Evolutionary conservation across 352 stramenopile genomes (phyloP).

Genomic region (Globisporangium spiculum): DNA sequence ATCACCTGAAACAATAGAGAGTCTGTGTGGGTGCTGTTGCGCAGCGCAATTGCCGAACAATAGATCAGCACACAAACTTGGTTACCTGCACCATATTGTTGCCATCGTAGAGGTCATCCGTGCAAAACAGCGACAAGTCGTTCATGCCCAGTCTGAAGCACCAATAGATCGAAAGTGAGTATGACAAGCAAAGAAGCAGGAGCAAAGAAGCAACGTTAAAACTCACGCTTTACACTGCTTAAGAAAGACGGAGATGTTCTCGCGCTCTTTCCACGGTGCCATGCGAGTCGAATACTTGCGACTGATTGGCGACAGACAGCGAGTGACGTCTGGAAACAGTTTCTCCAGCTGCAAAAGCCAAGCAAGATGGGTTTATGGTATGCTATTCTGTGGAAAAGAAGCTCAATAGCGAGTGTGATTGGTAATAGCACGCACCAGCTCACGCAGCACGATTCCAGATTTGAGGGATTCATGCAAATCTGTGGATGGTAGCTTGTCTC

Average conservation of each 20-base stretch:
- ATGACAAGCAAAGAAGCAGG: neutral
- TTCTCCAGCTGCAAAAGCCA: conserved; percentile 36
- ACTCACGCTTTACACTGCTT: conserved; percentile 78
- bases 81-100: conserved; percentile 79
- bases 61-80: neutral
- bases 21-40: neutral
- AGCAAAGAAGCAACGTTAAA: neutral
- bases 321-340: conserved; percentile 49
- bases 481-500: conserved; percentile 44
- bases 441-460: conserved; percentile 73
- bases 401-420: neutral
- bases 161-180: neutral
- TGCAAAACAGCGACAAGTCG: conserved; percentile 79
- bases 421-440: conserved; percentile 34
- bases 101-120: conserved; percentile 80
- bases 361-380: neutral
- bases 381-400: neutral
- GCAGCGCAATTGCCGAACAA: neutral
- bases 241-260: conserved; percentile 84
- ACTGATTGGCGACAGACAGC: conserved; percentile 66
- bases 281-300: conserved; percentile 66
- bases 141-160: conserved; percentile 70
- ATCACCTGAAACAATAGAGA: conserved; percentile 31
- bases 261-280: conserved; percentile 82
- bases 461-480: conserved; percentile 65